phyloP scores from a whole-genome alignment of 1,284 basidiomycete species.

The Rhodotorula glutinis region DNA sequence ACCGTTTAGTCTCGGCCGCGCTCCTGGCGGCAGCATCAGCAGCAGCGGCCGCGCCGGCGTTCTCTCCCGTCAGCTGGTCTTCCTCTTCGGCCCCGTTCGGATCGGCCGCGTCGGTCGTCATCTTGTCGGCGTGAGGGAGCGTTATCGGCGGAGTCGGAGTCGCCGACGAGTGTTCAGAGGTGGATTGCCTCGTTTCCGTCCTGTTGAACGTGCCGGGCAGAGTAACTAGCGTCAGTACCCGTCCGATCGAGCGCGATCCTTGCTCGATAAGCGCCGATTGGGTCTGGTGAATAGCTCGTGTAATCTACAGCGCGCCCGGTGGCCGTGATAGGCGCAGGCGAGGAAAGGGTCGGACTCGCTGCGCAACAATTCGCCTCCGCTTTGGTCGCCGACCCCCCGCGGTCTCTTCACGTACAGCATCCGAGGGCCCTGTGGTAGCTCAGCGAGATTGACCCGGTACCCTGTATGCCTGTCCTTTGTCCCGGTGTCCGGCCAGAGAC shows the following conservation, averaged over 20 bases:
- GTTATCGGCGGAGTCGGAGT: neutral
- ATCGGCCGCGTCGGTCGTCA: neutral
- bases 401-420: too few relatives aligned
- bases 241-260: slow-evolving; percentile 1
- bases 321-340: neutral
- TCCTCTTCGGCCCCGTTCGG: neutral
- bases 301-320: too few relatives aligned
- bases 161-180: neutral
- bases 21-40: neutral
- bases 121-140: neutral
- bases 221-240: neutral
- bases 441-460: too few relatives aligned
- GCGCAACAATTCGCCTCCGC: neutral
- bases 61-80: neutral
- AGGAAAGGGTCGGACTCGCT: neutral
- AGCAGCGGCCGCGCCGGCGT: too few relatives aligned
- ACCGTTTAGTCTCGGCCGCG: neutral
- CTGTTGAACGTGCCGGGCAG: neutral
- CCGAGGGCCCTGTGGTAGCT: too few relatives aligned
- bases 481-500: too few relatives aligned
- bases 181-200: slow-evolving; percentile 1
- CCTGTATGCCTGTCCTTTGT: too few relatives aligned
- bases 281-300: neutral
- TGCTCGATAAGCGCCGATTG: slow-evolving; percentile 1
- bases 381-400: too few relatives aligned